Base-by-base conservation (phyloP, 495 filamentous ascomycete genomes). In the Neurospora hispaniola region DNA sequence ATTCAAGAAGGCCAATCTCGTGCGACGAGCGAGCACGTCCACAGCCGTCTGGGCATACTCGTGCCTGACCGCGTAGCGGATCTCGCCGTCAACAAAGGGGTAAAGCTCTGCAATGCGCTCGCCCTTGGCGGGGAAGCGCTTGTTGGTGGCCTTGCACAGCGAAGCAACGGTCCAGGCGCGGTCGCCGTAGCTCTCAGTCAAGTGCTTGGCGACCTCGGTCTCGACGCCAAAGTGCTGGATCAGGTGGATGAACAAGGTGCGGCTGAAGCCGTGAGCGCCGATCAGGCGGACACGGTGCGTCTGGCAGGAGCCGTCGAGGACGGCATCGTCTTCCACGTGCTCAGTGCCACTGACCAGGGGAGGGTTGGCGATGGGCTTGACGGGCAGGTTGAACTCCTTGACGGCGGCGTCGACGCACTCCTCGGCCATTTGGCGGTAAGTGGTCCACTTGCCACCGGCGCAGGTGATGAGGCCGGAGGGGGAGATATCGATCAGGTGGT, bases 401-500 rank as follows among this genome's bases (percentile, higher is more conserved):
- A 99, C 87, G 20, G 95, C 95, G 74, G 94, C 92, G 77, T 99
- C 95, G 41, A 99, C 96, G 71, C 92, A 90, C 80, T 99, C 95
- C 83, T 99, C 95, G 43, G 96, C 94, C 96, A 99, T 99, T 79
- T 99, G 94, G 42, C 96, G 91, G 83, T 99, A 99, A 6, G 96
- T 99, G 4, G 96, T 99, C 96, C 96, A 99, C 83, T 98, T 98
- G 27, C 96, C 96, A 74, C 96, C 96, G n/a, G 95, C 93, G 80
- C 93, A 94, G 54, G 96, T 99, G 70, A 99, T 81, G 40, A 99
- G 89, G 4, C 96, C 96, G 10, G 93, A 94, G 2, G 87, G 81
- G 12, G 95, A 97, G 38, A 95, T 87, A 73, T 95, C 91, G 78
- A 99, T 90, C 71, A 99, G 86, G 79, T 99, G 96, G 82, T 96